phyloP scores from a whole-genome alignment of 2,329 filamentous ascomycete species.

The Teratosphaeria nubilosa region DNA sequence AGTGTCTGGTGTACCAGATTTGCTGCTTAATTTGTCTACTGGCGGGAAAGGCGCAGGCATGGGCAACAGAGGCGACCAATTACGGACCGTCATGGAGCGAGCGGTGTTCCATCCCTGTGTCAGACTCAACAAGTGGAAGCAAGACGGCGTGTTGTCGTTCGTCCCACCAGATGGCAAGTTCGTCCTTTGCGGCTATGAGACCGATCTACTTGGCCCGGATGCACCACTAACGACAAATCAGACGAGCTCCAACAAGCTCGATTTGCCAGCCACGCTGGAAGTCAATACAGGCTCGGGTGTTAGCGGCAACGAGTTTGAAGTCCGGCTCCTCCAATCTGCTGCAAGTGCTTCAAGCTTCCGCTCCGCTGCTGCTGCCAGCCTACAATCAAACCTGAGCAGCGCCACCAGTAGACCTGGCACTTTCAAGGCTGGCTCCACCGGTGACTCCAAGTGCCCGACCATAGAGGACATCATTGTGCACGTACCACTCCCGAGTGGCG shows the following conservation, averaged over 20 bases:
- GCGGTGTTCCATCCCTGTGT: slow-evolving; percentile 97
- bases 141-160: slow-evolving; percentile 86
- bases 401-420: slow-evolving; percentile 8
- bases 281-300: slow-evolving; percentile 70
- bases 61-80: slow-evolving; percentile 35
- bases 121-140: slow-evolving; percentile 77
- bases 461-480: slow-evolving; percentile 70
- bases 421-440: slow-evolving; percentile 12
- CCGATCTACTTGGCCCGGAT: slow-evolving; percentile 71
- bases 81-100: slow-evolving; percentile 56
- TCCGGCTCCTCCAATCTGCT: slow-evolving; percentile 56
- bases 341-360: slow-evolving; percentile 11
- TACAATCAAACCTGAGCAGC: slow-evolving; percentile 17
- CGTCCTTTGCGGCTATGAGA: slow-evolving; percentile 86
- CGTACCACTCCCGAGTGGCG: slow-evolving; percentile 66
- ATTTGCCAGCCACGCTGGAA: slow-evolving; percentile 72
- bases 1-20: slow-evolving; percentile 85
- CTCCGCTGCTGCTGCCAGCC: slow-evolving; percentile 18
- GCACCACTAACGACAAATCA: slow-evolving; percentile 20
- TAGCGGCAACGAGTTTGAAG: slow-evolving; percentile 76
- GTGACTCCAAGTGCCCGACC: slow-evolving; percentile 24
- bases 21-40: slow-evolving; percentile 69
- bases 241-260: slow-evolving; percentile 55
- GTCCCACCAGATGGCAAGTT: slow-evolving; percentile 91
- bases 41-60: slow-evolving; percentile 73